Base-by-base conservation (phyloP, 805 yeast species). In the Cyberlindnera galapagoensis region DNA sequence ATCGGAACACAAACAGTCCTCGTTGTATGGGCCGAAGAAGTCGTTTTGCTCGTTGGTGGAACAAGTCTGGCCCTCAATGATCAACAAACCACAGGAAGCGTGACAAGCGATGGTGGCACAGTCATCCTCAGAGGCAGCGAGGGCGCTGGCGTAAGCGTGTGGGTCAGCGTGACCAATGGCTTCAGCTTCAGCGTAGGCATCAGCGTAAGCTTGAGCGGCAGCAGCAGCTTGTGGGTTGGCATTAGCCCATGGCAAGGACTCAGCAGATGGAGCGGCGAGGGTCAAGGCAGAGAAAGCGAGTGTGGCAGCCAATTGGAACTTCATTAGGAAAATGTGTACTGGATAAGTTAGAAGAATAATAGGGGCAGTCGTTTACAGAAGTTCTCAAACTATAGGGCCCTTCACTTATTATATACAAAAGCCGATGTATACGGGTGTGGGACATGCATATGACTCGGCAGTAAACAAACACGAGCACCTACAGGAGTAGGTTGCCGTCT, bases 71-170 rank as follows among this genome's bases (percentile, higher is more conserved):
- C 56, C 60, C 16, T 52, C 54, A 14, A 46, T 33, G 29, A 54
- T 54, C 21, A 55, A 44, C 21, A 46, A 42, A 31, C 60, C 61
- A 48, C 61, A 56, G 10, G 37, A 18, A 26, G 54, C 43, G 33
- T 56, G 60, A 34, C 61, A 56, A 2, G 32, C 41, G 30, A 51
- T 46, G 18, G 51, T 13, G 10, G 58, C 60, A 31, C 35, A 37
- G 22, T 37, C 39, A 23, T 31, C 41, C 11, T 39, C 54, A 14
- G 38, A 24, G 13, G 40, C 49, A 27, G 51, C 54, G 15, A 36
- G 26, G 5, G 54, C 54, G 14, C 40, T 31, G 5, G 54, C 54
- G 14, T 42, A 33, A 10, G 53, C 54, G 12, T 39, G 32, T 18
- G 56, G 40, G 26, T 35, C 40, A 18, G 42, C 35, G 11, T 36